Evolutionary conservation across 805 yeast species (phyloP).

Genomic region (Metschnikowia lachancei): DNA sequence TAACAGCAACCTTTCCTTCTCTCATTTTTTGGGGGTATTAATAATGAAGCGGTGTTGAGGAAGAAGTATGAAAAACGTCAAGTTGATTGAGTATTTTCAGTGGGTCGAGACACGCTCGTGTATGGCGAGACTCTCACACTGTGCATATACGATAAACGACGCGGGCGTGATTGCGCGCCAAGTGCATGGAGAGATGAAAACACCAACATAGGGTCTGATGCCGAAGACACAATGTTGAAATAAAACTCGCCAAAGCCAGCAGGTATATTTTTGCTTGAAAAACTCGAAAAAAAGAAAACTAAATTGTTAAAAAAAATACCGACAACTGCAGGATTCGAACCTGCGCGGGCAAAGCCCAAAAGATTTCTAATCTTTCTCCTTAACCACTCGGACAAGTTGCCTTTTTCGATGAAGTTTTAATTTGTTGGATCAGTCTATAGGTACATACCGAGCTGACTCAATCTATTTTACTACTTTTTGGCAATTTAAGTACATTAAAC

Average conservation of each 20-base stretch:
- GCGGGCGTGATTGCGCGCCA: conserved; percentile 1
- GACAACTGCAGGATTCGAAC: conserved; percentile 78
- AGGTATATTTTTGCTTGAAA: neutral
- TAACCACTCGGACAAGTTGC: conserved; percentile 74
- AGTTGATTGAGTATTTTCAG: neutral
- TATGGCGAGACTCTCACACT: neutral
- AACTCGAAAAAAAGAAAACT: neutral
- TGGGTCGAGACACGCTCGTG: neutral
- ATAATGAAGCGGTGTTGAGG: too few species aligned
- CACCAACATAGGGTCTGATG: neutral
- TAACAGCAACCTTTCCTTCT: conserved; percentile 35
- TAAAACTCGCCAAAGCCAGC: too few species aligned
- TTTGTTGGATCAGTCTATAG: too few species aligned
- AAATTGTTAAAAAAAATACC: conserved; percentile 22
- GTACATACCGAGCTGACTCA: too few species aligned
- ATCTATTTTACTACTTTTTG: too few species aligned
- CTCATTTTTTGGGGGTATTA: conserved; percentile 12
- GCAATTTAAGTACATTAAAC: too few species aligned
- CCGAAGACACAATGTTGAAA: neutral
- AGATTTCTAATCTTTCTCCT: conserved; percentile 76
- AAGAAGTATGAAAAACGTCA: too few species aligned
- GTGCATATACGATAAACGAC: conserved; percentile 10
- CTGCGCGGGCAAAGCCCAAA: conserved; percentile 78
- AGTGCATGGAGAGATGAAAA: neutral
- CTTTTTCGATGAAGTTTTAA: conserved; percentile 19